Evolutionary conservation across 2,329 filamentous ascomycete genomes (phyloP).

Genomic region (Aspergillus sp.): DNA sequence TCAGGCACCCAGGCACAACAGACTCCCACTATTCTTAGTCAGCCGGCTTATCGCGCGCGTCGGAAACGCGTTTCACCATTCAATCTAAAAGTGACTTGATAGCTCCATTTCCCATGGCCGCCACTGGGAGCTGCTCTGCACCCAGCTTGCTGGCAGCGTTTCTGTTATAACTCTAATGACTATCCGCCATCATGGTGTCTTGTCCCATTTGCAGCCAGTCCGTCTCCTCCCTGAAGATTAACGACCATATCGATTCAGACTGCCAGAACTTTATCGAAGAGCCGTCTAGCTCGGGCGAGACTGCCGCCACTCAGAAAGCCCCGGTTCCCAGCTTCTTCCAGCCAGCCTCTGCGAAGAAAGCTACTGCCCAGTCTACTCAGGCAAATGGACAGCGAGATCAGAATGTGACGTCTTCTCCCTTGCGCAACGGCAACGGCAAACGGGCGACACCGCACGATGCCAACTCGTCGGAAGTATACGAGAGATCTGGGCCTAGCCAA

Average conservation of each 20-base stretch:
- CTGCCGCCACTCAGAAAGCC: conserved; percentile 40
- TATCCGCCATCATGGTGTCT: conserved; percentile 55
- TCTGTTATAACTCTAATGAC: neutral
- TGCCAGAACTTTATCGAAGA: conserved; percentile 68
- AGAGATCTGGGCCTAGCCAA: conserved; percentile 19
- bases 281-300: conserved; percentile 47
- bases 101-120: neutral
- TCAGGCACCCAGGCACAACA: neutral
- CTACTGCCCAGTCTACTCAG: conserved; percentile 33
- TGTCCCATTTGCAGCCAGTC: conserved; percentile 80
- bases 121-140: conserved; percentile 3
- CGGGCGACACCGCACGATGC: conserved; percentile 33
- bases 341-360: conserved; percentile 51
- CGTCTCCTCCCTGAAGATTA: conserved; percentile 64
- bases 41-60: conserved; percentile 3
- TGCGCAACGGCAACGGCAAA: conserved; percentile 34
- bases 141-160: conserved; percentile 1
- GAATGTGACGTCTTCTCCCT: conserved; percentile 26
- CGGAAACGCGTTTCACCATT: neutral
- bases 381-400: conserved; percentile 27
- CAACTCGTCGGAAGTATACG: conserved; percentile 26
- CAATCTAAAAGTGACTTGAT: neutral
- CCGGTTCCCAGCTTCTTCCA: conserved; percentile 58
- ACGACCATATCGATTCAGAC: conserved; percentile 83
- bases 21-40: neutral